Evolutionary conservation across 2,329 filamentous ascomycete genomes (phyloP), one percentile per base, ranked within the genome.

Genomic region (Pseudogymnoascus sp.): DNA sequence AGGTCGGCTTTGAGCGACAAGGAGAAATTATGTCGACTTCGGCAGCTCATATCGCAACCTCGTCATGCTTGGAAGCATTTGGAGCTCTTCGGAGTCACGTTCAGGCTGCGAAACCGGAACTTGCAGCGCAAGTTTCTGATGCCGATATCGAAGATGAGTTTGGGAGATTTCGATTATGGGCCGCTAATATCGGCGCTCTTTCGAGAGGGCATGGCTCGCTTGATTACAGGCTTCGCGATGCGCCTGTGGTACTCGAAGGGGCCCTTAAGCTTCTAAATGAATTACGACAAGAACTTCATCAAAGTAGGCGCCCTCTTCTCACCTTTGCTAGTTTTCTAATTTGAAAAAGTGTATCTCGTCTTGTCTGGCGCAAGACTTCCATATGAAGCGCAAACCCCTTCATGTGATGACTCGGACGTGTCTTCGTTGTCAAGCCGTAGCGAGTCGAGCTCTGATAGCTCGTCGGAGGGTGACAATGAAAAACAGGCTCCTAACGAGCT

Each of bases 131-230:
- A 32, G 28, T 54, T 32, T 8, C 47, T 38, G 59, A 60, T 30
- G 28, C 25, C 16, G 39, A 60, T 37, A n/a, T 43, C 18, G 59
- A 60, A 57, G 59, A 60, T 22, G 39, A 60, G 35, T 57, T 34
- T 35, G 59, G 39, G 3, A 43, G 59, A n/a, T 60, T 60, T 57
- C n/a, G 43, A 57, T 57, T 60, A 58, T 60, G 59, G 59, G 32
- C 59, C 7, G 59, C 59, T 25, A 60, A 60, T 32, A 60, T 60
- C 8, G 59, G 59, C 4, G 34, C 50, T 12, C 50, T 60, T 57
- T 43, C 59, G 28, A 54, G 50, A 58, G 59, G 59, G n/a, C 59
- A 60, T 18, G 28, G 39, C 11, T 58, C 59, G 22, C 59, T 60
- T 34, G 59, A 60, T 41, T 57, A 60, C 11, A 60, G 59, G 16